Conservation (phyloP, 257 asterid species). For the Solanum pinnatisectum region DNA sequence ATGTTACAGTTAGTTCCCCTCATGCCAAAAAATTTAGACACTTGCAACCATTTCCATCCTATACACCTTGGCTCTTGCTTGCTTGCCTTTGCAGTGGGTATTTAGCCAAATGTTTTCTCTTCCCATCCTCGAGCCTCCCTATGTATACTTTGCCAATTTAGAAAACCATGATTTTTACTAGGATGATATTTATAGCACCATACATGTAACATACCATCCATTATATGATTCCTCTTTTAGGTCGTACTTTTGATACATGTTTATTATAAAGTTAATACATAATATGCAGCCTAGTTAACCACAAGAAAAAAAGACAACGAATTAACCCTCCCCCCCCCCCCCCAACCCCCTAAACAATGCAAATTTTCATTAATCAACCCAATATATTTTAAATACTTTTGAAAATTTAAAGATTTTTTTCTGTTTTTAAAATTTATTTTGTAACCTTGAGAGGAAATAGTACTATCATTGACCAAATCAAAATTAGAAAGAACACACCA, state of each 20-base stretch:
- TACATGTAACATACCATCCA: background rate
- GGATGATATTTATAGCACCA: background rate
- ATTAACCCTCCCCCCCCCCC: background rate
- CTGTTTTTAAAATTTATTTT: background rate
- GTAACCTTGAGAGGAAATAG: background rate
- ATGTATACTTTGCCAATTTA: background rate
- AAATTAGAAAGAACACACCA: background rate
- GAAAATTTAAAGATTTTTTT: background rate
- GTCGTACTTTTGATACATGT: background rate
- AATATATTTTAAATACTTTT: background rate
- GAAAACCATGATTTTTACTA: too few species aligned
- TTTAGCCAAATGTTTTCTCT: background rate
- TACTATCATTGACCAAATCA: background rate
- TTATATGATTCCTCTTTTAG: background rate
- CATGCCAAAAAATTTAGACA: too few species aligned
- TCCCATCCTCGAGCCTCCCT: background rate
- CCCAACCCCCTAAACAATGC: background rate
- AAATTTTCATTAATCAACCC: background rate
- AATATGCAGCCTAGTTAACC: background rate
- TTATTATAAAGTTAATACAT: background rate
- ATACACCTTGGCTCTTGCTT: too few species aligned
- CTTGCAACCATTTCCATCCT: too few species aligned
- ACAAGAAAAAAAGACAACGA: background rate
- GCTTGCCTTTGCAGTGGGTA: background rate
- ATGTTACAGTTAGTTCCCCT: too few species aligned